Conservation (phyloP, 1,139 yeast genomes). For the Diutina siamensis region DNA sequence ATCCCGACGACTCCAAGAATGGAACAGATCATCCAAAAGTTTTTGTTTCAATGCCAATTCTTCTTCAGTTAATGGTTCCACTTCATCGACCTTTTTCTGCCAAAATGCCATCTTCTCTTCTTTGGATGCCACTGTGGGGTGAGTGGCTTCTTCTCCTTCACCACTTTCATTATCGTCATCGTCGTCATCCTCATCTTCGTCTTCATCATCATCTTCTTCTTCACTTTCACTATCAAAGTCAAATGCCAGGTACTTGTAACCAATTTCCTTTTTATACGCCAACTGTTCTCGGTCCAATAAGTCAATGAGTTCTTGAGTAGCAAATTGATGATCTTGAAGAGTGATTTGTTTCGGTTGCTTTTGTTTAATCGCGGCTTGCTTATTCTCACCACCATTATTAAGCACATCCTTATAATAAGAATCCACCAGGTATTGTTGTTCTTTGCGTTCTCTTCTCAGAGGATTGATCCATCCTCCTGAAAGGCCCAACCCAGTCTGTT, state of each 20-base stretch:
- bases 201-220: slow-evolving; percentile 38
- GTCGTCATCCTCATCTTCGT: slow-evolving; percentile 23
- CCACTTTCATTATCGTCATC: no score
- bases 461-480: slow-evolving; percentile 66
- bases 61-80: slow-evolving; percentile 64
- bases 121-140: no score
- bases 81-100: slow-evolving; percentile 58
- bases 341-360: slow-evolving; percentile 64
- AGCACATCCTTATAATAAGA: slow-evolving; percentile 77
- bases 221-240: slow-evolving; percentile 46
- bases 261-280: slow-evolving; percentile 60
- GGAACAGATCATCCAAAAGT: slow-evolving; percentile 56
- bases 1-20: slow-evolving; percentile 79
- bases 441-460: slow-evolving; percentile 81
- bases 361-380: slow-evolving; percentile 24
- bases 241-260: slow-evolving; percentile 52
- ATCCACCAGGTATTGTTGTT: slow-evolving; percentile 78
- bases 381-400: slow-evolving; percentile 18
- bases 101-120: slow-evolving; percentile 38
- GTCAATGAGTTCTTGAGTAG: slow-evolving; percentile 50
- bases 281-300: slow-evolving; percentile 72
- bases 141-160: no score
- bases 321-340: slow-evolving; percentile 84
- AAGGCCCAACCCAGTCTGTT: slow-evolving; percentile 31
- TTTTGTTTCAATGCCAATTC: slow-evolving; percentile 55